These are phyloP conservation scores for Monosporascus sp. DNA, from an alignment of 2,329 filamentous ascomycete genomes.

Conservation along the genomic window DNA sequence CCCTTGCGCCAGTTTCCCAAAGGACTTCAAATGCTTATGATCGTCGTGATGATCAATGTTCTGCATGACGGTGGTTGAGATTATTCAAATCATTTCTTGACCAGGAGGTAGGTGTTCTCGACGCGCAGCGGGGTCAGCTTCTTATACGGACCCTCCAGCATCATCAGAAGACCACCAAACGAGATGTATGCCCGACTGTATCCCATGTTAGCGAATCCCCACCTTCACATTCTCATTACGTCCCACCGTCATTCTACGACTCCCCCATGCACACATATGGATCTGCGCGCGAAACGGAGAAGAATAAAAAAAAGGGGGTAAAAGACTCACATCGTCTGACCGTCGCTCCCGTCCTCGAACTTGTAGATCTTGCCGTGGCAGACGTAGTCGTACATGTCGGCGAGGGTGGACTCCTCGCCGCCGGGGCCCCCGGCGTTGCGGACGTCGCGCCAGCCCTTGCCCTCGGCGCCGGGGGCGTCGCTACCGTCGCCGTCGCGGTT, in stretches of 20 bases:
- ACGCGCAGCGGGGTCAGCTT: constrained; percentile 89
- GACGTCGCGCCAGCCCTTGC: constrained; percentile 76
- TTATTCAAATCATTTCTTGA: constrained; percentile 70
- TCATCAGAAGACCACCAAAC: constrained; percentile 87
- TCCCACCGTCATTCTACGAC: neutral
- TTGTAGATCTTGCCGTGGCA: constrained; percentile 85
- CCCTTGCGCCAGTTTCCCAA: neutral
- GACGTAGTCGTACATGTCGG: constrained; percentile 82
- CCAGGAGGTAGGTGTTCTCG: constrained; percentile 86
- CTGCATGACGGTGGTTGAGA: neutral
- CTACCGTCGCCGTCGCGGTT: constrained; percentile 58
- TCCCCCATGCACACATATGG: neutral
- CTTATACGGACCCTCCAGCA: constrained; percentile 89
- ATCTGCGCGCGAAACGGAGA: neutral
- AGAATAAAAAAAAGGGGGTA: neutral
- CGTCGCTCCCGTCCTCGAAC: constrained; percentile 74
- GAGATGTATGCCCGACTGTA: constrained; percentile 86
- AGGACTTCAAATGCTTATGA: neutral
- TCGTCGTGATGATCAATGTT: neutral
- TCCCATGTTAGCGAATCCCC: no score
- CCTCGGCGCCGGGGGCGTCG: constrained; percentile 30
- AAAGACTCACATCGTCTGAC: constrained; percentile 73
- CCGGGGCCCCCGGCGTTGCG: constrained; percentile 50
- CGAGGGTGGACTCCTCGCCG: constrained; percentile 64
- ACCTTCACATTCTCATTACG: constrained; percentile 1